Evolutionary conservation across 768 basidiomycete species (phyloP).

Genomic region (Tubosaeta brunneosetosa): DNA sequence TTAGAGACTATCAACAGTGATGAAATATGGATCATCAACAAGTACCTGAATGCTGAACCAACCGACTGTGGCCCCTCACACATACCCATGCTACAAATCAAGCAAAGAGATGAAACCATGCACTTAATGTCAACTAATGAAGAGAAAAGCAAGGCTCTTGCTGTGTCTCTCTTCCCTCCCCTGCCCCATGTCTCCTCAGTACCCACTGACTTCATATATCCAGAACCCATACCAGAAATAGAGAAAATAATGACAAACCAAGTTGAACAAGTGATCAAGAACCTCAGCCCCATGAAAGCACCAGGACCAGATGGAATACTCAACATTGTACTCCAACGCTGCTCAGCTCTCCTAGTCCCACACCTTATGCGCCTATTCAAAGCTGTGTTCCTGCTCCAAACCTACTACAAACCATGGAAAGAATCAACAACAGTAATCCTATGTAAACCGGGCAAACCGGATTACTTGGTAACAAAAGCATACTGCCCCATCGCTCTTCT

Average conservation of each 20-base stretch:
- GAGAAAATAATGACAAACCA: background rate
- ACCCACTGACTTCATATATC: background rate
- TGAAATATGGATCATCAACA: conserved; percentile 4
- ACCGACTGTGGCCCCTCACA: fast-evolving
- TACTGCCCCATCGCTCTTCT: conserved; percentile 31
- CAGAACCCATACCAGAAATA: background rate
- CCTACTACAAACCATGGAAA: conserved; percentile 19
- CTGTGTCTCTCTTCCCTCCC: background rate
- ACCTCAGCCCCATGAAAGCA: background rate
- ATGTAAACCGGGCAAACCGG: conserved; percentile 33
- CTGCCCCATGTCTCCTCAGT: background rate
- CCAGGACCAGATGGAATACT: conserved; percentile 26
- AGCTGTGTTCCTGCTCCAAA: background rate
- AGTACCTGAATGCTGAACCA: background rate
- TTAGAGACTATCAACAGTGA: background rate
- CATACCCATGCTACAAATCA: conserved; percentile 14
- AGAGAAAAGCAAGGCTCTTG: background rate
- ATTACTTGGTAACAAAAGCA: conserved; percentile 32
- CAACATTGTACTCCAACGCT: conserved; percentile 21
- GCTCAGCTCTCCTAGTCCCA: conserved; percentile 3
- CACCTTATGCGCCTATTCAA: background rate
- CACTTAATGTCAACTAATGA: conserved; percentile 3
- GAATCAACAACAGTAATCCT: conserved; percentile 29
- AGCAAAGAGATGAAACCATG: conserved; percentile 19
- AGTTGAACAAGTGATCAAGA: background rate